Conservation (phyloP, 352 stramenopile genomes). For the Phytophthora citricola region DNA sequence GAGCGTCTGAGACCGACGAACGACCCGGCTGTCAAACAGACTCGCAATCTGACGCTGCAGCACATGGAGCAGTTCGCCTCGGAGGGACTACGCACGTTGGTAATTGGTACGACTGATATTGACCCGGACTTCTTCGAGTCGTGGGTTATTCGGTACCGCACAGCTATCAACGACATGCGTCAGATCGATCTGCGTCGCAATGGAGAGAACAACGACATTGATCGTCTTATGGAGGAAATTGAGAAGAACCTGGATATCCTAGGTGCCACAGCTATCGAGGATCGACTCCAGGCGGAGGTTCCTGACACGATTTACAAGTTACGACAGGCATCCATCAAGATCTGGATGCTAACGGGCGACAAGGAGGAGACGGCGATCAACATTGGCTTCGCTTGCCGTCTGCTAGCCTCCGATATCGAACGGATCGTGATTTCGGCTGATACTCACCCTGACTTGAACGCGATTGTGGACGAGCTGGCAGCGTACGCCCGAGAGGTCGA, state of each 20-base stretch:
- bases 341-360: conserved; percentile 96
- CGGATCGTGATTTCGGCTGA: conserved; percentile 83
- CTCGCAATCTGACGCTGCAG: conserved; percentile 72
- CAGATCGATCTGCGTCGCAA: conserved; percentile 84
- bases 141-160: conserved; percentile 76
- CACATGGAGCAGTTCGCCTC: conserved; percentile 91
- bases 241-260: conserved; percentile 89
- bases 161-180: conserved; percentile 85
- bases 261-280: conserved; percentile 94
- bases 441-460: conserved; percentile 68
- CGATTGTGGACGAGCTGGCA: conserved; percentile 73
- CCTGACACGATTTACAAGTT: conserved; percentile 93
- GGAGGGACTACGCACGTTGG: conserved; percentile 91
- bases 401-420: conserved; percentile 94
- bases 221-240: conserved; percentile 86
- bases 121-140: conserved; percentile 63
- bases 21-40: conserved; percentile 50
- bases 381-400: conserved; percentile 93
- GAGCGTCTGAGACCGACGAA: conserved; percentile 66
- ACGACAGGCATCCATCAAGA: conserved; percentile 92
- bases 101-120: conserved; percentile 79
- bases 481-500: conserved; percentile 42
- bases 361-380: conserved; percentile 97
- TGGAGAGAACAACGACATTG: conserved; percentile 82
- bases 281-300: conserved; percentile 93